A percentile compares a stretch with the other conserved stretches of the same genome.
Conservation (phyloP, 225 moss, liverwort and hornwort species). For the Polytrichum commune region DNA sequence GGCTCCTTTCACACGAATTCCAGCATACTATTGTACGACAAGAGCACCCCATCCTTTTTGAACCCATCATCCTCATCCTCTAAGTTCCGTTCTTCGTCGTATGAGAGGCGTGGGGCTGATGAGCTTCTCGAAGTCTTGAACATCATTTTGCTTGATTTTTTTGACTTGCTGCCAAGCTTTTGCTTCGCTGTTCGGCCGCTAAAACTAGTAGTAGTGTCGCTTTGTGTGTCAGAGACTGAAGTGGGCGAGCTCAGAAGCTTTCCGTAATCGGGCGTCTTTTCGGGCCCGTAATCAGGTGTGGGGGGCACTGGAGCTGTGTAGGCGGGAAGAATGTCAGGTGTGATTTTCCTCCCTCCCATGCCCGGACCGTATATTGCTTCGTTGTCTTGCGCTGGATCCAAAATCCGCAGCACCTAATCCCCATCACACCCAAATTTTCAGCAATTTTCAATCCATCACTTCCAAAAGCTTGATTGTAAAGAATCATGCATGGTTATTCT, state of each 20-base stretch:
- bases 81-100: constrained; percentile 46
- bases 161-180: constrained; percentile 12
- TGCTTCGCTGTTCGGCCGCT: constrained; percentile 1
- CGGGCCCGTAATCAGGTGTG: not conserved
- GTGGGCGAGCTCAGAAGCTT: no score
- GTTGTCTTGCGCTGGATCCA: constrained; percentile 52
- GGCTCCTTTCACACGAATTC: constrained; percentile 33
- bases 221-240: constrained; percentile 6
- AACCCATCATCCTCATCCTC: constrained; percentile 45
- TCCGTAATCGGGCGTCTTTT: constrained; percentile 2
- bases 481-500: no score
- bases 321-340: constrained; percentile 10
- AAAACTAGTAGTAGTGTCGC: constrained; percentile 5
- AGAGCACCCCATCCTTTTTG: constrained; percentile 21
- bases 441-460: no score
- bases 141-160: constrained; percentile 32
- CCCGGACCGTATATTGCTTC: constrained; percentile 23
- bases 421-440: no score
- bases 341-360: constrained; percentile 24
- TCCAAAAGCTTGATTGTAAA: no score
- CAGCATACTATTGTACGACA: constrained; percentile 59
- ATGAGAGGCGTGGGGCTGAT: constrained; percentile 49
- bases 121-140: constrained; percentile 43
- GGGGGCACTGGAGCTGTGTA: not conserved
- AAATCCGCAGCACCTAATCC: constrained; percentile 39